A percentile compares a stretch with the other conserved stretches of the same genome.
Conservation (phyloP, 805 yeast species). For the Pichia phayaonensis region DNA sequence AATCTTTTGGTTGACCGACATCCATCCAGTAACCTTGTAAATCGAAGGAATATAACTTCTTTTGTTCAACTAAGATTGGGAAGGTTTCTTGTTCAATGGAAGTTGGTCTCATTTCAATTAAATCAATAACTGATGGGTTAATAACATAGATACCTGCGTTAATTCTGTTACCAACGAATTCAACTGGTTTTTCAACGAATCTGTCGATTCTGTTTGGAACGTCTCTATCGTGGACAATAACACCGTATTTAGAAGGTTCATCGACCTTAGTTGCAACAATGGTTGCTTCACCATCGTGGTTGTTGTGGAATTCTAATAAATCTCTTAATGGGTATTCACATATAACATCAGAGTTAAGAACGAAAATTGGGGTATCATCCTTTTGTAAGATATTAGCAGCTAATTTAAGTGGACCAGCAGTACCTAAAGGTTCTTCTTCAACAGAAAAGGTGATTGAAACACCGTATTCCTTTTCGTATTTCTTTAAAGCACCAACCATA, state of each 20-base stretch:
- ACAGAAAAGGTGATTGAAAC: conserved; percentile 94
- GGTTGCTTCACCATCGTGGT: conserved; percentile 97
- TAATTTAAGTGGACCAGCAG: conserved; percentile 98
- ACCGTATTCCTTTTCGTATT: conserved; percentile 93
- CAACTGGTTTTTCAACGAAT: conserved; percentile 98
- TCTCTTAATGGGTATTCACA: conserved; percentile 97
- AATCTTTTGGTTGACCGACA: conserved; percentile 99
- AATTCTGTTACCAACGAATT: conserved; percentile 98
- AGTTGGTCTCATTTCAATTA: conserved; percentile 97
- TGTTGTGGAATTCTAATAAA: conserved; percentile 84
- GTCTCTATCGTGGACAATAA: conserved; percentile 94
- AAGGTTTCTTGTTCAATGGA: conserved; percentile 99
- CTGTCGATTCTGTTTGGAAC: conserved; percentile 94
- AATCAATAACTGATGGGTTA: conserved; percentile 95
- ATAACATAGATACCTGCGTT: conserved; percentile 98
- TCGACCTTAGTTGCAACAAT: conserved; percentile 99
- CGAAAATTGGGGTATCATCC: conserved; percentile 95
- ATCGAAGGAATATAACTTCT: conserved; percentile 87
- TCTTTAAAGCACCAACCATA: conserved; percentile 90
- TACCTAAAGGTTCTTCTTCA: conserved; percentile 98
- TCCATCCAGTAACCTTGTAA: conserved; percentile 99
- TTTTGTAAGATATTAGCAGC: conserved; percentile 91
- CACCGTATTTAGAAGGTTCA: conserved; percentile 99
- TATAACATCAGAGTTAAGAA: conserved; percentile 95
- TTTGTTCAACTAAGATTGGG: conserved; percentile 90